These are phyloP conservation scores for Biscutella laevigata DNA, from an alignment of 441 rosid genomes.

Conservation along the genomic window DNA sequence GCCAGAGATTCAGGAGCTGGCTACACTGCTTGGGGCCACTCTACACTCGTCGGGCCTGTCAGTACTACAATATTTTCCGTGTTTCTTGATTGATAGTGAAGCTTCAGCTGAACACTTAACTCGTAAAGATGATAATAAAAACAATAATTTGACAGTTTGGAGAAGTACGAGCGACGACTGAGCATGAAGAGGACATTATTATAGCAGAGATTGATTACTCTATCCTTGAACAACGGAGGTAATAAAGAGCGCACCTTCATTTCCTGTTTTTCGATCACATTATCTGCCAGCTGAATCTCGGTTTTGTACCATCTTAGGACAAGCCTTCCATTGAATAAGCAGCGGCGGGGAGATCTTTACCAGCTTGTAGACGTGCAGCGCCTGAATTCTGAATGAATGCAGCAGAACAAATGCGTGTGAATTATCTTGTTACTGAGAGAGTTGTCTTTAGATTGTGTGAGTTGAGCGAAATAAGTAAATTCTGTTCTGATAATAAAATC, in stretches of 20 bases:
- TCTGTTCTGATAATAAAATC: neutral
- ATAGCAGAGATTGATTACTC: constrained; percentile 82
- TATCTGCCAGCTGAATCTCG: neutral
- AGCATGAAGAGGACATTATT: constrained; percentile 67
- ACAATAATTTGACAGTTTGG: constrained; percentile 56
- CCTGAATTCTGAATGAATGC: constrained; percentile 29
- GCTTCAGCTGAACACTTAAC: constrained; percentile 4
- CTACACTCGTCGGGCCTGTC: constrained; percentile 89
- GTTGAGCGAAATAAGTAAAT: neutral
- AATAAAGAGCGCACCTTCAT: neutral
- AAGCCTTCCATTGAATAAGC: constrained; percentile 62
- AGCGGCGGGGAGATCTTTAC: constrained; percentile 83
- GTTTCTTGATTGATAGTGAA: neutral
- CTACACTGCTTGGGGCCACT: constrained; percentile 98
- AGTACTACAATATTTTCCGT: constrained; percentile 13
- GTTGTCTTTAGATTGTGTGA: neutral
- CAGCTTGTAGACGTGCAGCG: constrained; percentile 81
- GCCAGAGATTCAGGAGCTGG: constrained; percentile 70
- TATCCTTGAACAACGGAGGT: constrained; percentile 67
- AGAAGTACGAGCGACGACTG: constrained; percentile 79
- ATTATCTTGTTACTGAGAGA: constrained; percentile 7
- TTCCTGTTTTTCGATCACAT: neutral
- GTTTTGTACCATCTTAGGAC: constrained; percentile 33
- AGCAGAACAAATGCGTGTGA: neutral
- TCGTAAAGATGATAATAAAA: neutral